These are phyloP conservation scores for Priceomyces fermenticarens DNA, from an alignment of 805 yeast genomes.

Conservation along the genomic window DNA sequence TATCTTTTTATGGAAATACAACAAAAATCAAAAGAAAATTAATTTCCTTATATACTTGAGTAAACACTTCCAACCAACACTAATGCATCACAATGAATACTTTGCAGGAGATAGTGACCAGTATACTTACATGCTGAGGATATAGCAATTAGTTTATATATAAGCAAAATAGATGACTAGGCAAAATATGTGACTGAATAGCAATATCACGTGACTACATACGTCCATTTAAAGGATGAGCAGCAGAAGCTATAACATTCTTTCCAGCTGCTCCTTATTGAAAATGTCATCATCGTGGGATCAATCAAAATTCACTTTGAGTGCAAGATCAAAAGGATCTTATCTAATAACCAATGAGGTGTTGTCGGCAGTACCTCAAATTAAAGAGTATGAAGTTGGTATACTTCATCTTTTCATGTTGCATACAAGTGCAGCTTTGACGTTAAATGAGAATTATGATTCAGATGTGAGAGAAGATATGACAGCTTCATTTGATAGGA, in stretches of 20 bases:
- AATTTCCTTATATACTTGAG: too few relatives aligned
- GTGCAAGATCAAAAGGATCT: constrained; percentile 62
- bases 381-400: constrained; percentile 60
- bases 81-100: too few relatives aligned
- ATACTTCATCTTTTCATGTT: constrained; percentile 64
- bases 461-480: constrained; percentile 73
- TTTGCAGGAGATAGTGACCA: not conserved
- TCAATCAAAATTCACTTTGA: constrained; percentile 52
- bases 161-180: not conserved
- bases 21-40: too few relatives aligned
- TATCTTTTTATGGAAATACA: too few relatives aligned
- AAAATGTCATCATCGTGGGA: constrained; percentile 45
- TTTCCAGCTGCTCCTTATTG: not conserved
- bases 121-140: not conserved
- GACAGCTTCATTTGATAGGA: constrained; percentile 57
- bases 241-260: not conserved
- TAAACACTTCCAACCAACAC: too few relatives aligned
- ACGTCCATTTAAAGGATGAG: not conserved
- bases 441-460: constrained; percentile 78
- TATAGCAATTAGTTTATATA: not conserved
- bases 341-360: constrained; percentile 73
- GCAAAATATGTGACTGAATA: not conserved
- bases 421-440: constrained; percentile 77
- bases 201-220: not conserved
- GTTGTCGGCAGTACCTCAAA: constrained; percentile 51